Evolutionary conservation across 176 grass and related monocot genomes (phyloP), one percentile per base, ranked within the genome.

Genomic region (Secale cereale): DNA sequence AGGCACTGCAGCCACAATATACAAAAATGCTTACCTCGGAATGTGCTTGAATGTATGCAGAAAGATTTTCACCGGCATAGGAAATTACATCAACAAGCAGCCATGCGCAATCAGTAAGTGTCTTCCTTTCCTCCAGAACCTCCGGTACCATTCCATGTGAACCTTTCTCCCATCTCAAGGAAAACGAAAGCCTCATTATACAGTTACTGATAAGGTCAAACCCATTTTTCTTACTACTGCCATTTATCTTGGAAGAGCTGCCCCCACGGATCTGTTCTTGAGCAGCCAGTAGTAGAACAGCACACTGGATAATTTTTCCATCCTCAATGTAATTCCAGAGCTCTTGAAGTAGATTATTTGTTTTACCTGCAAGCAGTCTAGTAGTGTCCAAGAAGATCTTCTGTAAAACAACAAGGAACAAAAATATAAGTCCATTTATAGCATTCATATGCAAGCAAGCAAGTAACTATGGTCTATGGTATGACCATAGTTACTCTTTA

Each of bases 1-100:
- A 64, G 25, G 23, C 60, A 28, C 23, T 2, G 61, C 61, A 15
- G 26, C 63, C 2, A 0, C 15, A 32, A 31, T 31, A 65, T 32
- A 32, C 63, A 7, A 65, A 65, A 32, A 65, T 2, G 2, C 15
- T 17, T 65, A 84, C 70, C 82, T 76, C 71, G 12, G 82, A 63
- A 85, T 77, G 60, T 5, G 61, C 11, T 12, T 52, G 73, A n/a
- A 85, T 68, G 48, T 68, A 85, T 78, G 31, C 25, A 39, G 76
- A 62, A 68, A 78, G 73, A 68, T 63, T 8, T 68, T 77, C 83
- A 77, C 82, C 73, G 27, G 73, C 73, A 22, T 56, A 0, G 29
- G 61, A 37, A 77, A 85, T 35, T 77, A 12, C 45, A 67, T 71
- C 63, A 65, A 65, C 63, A 65, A 65, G 63, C 13, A 65, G 63